These are phyloP conservation scores for Saccharomycopsis sp. DNA, from an alignment of 805 yeast genomes.

Conservation along the genomic window DNA sequence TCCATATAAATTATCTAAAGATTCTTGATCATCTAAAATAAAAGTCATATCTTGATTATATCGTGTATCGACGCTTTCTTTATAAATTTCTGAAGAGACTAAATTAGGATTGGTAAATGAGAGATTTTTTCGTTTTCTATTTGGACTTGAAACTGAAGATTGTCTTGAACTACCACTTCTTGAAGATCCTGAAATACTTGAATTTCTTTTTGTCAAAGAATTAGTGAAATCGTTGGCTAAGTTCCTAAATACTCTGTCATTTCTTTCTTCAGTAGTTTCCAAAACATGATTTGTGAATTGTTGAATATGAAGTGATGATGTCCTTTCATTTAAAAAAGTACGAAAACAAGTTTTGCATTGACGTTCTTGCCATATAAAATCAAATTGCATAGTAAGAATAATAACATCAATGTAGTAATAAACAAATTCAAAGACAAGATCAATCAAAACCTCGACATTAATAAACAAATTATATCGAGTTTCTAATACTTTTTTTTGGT, in stretches of 20 bases:
- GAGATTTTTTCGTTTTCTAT: constrained; percentile 3
- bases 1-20: constrained; percentile 15
- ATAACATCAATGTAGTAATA: too few species aligned
- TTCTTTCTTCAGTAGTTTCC: constrained; percentile 10
- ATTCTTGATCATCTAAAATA: constrained; percentile 14
- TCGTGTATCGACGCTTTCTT: constrained; percentile 3
- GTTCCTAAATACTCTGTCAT: constrained; percentile 12
- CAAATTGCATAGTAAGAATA: too few species aligned
- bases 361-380: too few species aligned
- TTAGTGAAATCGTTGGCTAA: constrained; percentile 3
- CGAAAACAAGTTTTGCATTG: constrained; percentile 14
- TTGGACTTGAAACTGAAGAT: background rate
- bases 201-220: background rate
- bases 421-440: too few species aligned
- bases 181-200: background rate
- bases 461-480: too few species aligned
- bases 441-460: too few species aligned
- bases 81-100: constrained; percentile 8
- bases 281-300: constrained; percentile 1
- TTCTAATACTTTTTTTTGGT: too few species aligned
- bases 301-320: constrained; percentile 5
- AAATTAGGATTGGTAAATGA: constrained; percentile 9
- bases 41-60: constrained; percentile 11
- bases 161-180: too few species aligned
- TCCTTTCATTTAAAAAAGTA: constrained; percentile 3